phyloP scores from a whole-genome alignment of 768 basidiomycete genomes.

The Russula sp. region DNA sequence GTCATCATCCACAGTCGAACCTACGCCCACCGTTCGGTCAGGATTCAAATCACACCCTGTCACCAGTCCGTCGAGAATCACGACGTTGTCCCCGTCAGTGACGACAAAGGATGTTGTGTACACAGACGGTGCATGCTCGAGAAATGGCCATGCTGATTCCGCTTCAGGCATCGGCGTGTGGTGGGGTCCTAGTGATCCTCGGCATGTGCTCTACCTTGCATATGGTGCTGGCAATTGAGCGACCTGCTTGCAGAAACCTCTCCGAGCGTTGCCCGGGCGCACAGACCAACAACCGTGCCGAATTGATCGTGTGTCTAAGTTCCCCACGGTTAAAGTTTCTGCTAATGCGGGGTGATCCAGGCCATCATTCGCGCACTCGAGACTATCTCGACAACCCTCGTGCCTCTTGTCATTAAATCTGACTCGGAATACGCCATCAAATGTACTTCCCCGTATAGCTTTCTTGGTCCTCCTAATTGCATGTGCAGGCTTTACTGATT shows the following conservation, averaged over 20 bases:
- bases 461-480: slow-evolving; percentile 13
- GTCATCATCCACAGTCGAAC: neutral
- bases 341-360: slow-evolving; percentile 35
- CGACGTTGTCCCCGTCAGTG: slow-evolving; percentile 26
- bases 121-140: slow-evolving; percentile 81
- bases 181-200: slow-evolving; percentile 67
- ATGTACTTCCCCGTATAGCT: slow-evolving; percentile 41
- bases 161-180: slow-evolving; percentile 85
- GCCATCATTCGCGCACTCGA: slow-evolving; percentile 82
- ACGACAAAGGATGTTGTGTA: slow-evolving; percentile 53
- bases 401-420: slow-evolving; percentile 66
- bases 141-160: slow-evolving; percentile 65
- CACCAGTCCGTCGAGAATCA: neutral
- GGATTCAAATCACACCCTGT: neutral
- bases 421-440: slow-evolving; percentile 83
- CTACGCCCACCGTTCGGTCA: neutral
- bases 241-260: slow-evolving; percentile 52
- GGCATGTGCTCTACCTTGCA: slow-evolving; percentile 36
- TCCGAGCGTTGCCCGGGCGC: slow-evolving; percentile 76
- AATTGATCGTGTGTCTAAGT: slow-evolving; percentile 58
- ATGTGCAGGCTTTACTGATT: slow-evolving; percentile 55
- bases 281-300: slow-evolving; percentile 87
- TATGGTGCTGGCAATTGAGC: neutral
- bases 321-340: neutral
- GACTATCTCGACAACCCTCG: slow-evolving; percentile 49